Evolutionary conservation across 1,284 basidiomycete species (phyloP).

Genomic region (Microbotryomycetes sp.): DNA sequence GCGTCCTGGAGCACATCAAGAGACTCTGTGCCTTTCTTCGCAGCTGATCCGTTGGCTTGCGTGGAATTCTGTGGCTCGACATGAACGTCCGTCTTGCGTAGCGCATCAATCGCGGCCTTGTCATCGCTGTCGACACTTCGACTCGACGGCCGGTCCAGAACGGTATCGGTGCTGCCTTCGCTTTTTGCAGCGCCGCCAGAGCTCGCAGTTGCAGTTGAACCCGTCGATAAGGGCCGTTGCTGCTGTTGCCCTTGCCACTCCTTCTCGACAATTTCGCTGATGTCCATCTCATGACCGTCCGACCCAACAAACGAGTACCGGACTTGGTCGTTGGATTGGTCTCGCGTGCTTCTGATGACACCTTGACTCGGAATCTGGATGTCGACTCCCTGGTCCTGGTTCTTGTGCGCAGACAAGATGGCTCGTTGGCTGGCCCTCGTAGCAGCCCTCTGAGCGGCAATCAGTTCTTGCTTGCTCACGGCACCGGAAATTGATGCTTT

Average conservation of each 20-base stretch:
- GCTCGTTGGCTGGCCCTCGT: constrained; percentile 77
- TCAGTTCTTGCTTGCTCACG: constrained; percentile 66
- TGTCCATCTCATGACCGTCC: constrained; percentile 79
- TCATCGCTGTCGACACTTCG: neutral
- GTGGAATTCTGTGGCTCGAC: constrained; percentile 4
- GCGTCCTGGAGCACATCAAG: constrained; percentile 55
- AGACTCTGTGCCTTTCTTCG: constrained; percentile 10
- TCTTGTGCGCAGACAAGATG: constrained; percentile 72
- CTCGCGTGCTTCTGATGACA: constrained; percentile 72
- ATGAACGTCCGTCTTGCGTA: constrained; percentile 6
- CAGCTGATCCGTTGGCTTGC: neutral
- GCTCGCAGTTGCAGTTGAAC: neutral
- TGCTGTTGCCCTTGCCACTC: constrained; percentile 49
- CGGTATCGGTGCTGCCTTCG: neutral
- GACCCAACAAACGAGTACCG: constrained; percentile 85
- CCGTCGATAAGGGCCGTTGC: neutral
- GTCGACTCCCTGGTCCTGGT: constrained; percentile 77
- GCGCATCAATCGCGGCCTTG: constrained; percentile 11
- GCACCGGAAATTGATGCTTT: constrained; percentile 1
- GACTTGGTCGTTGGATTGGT: constrained; percentile 52
- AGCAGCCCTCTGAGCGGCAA: constrained; percentile 80
- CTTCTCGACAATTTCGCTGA: constrained; percentile 82
- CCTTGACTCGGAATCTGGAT: constrained; percentile 73
- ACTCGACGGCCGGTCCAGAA: neutral
- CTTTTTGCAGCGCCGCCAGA: neutral